These are phyloP conservation scores for Ganoderma sinense DNA, from an alignment of 1,284 basidiomycete species.

Conservation along the genomic window DNA sequence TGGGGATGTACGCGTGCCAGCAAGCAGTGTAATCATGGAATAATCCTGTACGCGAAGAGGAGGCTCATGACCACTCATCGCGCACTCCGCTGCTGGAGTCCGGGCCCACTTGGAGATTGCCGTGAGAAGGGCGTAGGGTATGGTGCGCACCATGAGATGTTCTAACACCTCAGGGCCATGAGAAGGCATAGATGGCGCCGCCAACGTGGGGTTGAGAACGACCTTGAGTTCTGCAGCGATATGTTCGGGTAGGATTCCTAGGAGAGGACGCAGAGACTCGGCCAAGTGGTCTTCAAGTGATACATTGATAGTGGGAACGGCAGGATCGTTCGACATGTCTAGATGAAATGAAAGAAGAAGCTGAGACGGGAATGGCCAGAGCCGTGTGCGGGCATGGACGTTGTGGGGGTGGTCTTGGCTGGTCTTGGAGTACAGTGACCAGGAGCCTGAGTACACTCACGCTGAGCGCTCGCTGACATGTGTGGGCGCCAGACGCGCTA, in stretches of 20 bases:
- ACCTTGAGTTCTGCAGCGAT: constrained; percentile 48
- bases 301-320: constrained; percentile 51
- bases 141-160: constrained; percentile 41
- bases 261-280: constrained; percentile 54
- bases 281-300: constrained; percentile 74
- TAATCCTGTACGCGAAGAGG: constrained; percentile 62
- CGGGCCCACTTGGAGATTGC: constrained; percentile 74
- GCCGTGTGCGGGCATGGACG: not conserved
- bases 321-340: not conserved
- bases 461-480: too few species aligned
- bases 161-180: not conserved
- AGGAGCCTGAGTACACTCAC: too few species aligned
- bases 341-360: not conserved
- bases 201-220: constrained; percentile 15
- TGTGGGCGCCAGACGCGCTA: too few species aligned
- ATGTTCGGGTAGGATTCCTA: constrained; percentile 52
- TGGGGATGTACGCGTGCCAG: constrained; percentile 77
- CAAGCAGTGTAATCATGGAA: constrained; percentile 76
- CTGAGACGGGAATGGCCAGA: not conserved
- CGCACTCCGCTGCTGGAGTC: constrained; percentile 51
- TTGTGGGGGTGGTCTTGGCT: not conserved
- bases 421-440: not conserved
- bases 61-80: constrained; percentile 52
- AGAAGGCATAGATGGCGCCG: not conserved
- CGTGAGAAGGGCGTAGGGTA: constrained; percentile 67